Percentiles rank a stretch among this genome's conserved stretches.
Evolutionary conservation across 495 filamentous ascomycete genomes (phyloP).

Genomic region (Glutinoglossum americanum): DNA sequence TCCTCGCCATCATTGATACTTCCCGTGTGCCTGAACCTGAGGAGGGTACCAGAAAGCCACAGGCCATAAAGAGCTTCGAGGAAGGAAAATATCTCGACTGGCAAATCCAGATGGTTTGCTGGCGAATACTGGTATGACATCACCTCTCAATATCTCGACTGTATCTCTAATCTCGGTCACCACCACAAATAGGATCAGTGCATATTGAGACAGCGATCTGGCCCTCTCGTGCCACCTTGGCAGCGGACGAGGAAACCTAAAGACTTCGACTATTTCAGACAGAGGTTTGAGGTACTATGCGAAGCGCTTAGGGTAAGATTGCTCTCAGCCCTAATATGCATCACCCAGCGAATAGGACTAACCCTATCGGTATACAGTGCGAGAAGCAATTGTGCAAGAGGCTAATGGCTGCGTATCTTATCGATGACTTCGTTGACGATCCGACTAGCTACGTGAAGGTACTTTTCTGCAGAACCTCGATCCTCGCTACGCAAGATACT

Average conservation of each 20-base stretch:
- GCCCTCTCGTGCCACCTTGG: slow-evolving; percentile 1
- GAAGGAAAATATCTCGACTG: background rate
- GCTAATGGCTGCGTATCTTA: background rate
- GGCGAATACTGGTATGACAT: background rate
- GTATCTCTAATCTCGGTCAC: background rate
- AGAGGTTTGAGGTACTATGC: background rate
- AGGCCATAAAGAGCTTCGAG: slow-evolving; percentile 1
- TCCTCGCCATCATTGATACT: background rate
- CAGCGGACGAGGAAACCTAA: slow-evolving; percentile 1
- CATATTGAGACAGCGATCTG: background rate
- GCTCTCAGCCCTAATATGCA: background rate
- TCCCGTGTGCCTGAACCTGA: background rate
- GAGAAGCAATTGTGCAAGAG: slow-evolving; percentile 4
- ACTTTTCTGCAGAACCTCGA: background rate
- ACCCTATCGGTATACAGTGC: background rate
- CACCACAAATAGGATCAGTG: background rate
- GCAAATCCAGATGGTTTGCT: slow-evolving; percentile 1
- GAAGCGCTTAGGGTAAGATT: background rate
- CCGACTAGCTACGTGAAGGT: slow-evolving; percentile 2
- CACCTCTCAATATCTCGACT: background rate
- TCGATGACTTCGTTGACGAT: slow-evolving; percentile 4
- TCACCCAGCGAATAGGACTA: background rate
- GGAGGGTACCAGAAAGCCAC: background rate
- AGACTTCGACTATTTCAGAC: background rate
- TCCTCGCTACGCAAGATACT: background rate